Conservation (phyloP, 495 filamentous ascomycete genomes). For the Aspergillus nanangensis region DNA sequence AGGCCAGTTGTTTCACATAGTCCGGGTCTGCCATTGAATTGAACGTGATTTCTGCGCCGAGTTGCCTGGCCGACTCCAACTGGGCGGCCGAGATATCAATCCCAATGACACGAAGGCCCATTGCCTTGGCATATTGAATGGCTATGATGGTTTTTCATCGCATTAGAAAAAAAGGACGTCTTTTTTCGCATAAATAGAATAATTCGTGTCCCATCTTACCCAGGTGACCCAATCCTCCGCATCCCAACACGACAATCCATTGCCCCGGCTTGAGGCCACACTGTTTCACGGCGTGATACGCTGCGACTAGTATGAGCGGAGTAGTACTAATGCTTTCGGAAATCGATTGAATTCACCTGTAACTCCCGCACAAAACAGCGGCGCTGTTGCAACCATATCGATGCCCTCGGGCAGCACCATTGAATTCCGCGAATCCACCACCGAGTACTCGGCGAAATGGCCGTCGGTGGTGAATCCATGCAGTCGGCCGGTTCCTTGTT, state of each 20-base stretch:
- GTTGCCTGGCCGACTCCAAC: constrained; percentile 53
- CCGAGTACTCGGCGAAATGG: constrained; percentile 6
- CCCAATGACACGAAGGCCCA: constrained; percentile 70
- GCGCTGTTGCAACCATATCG: constrained; percentile 1
- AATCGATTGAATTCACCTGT: constrained; percentile 2
- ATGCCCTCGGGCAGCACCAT: constrained; percentile 3
- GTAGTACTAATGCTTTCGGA: too few species aligned
- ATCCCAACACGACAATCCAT: constrained; percentile 8
- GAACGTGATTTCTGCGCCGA: constrained; percentile 47
- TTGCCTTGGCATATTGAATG: constrained; percentile 80
- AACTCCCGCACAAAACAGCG: constrained; percentile 10
- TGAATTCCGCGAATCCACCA: constrained; percentile 2
- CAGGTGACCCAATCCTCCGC: constrained; percentile 56
- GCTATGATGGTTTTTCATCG: constrained; percentile 64
- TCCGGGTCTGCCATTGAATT: constrained; percentile 2
- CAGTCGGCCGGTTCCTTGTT: not conserved
- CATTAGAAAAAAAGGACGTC: too few species aligned
- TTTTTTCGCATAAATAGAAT: too few species aligned
- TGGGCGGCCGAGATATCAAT: constrained; percentile 81
- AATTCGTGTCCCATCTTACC: constrained; percentile 25
- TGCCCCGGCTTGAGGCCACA: constrained; percentile 4
- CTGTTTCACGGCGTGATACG: constrained; percentile 9
- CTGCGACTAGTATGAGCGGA: not conserved
- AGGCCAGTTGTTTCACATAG: not conserved
- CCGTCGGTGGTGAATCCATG: constrained; percentile 7